Evolutionary conservation across 148 eudicot species (phyloP).

Genomic region (Chenopodium suecicum): DNA sequence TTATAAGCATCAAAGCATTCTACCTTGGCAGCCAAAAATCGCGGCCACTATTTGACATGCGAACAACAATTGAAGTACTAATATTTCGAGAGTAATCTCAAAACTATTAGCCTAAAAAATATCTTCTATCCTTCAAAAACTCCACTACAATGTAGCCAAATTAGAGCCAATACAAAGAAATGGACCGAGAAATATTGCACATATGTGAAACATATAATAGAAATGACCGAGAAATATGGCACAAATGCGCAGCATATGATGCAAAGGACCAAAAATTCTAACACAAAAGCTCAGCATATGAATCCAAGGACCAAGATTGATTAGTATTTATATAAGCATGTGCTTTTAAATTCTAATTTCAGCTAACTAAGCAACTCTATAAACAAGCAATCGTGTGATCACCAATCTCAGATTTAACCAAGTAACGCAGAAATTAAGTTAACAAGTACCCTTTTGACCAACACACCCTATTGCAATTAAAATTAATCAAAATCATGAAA

Average conservation of each 20-base stretch:
- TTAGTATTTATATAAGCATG: background rate
- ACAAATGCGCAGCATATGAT: constrained; percentile 6
- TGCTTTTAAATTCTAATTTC: constrained; percentile 7
- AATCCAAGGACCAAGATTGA: background rate
- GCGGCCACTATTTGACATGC: background rate
- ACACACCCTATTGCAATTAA: background rate
- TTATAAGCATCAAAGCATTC: background rate
- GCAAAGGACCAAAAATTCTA: background rate
- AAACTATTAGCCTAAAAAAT: background rate
- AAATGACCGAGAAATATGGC: background rate
- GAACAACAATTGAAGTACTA: background rate
- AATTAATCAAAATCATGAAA: background rate
- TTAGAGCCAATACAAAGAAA: constrained; percentile 4
- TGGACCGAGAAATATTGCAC: too few relatives aligned
- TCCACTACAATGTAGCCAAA: background rate
- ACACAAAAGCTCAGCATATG: background rate
- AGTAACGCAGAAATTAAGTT: constrained; percentile 20
- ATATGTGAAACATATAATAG: too few relatives aligned
- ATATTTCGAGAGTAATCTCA: background rate
- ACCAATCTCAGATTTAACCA: background rate
- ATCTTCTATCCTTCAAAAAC: background rate
- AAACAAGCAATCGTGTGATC: constrained; percentile 24
- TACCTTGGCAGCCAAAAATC: background rate
- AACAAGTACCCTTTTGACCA: constrained; percentile 28
- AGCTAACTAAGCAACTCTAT: constrained; percentile 15